Evolutionary conservation across 768 basidiomycete species (phyloP).

Genomic region (Leucocoprinus birnbaumii): DNA sequence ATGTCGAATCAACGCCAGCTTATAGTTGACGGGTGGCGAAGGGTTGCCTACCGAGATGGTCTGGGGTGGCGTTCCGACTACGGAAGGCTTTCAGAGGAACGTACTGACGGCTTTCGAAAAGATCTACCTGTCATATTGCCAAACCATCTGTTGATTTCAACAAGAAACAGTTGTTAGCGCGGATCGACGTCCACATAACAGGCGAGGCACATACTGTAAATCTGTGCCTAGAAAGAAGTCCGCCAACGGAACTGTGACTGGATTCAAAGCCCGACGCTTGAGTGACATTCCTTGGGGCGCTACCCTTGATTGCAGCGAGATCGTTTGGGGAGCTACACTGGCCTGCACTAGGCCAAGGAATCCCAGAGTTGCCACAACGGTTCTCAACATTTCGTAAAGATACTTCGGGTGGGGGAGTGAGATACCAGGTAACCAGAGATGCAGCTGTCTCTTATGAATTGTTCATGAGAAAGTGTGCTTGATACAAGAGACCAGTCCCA

Average conservation of each 20-base stretch:
- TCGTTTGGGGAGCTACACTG: conserved; percentile 26
- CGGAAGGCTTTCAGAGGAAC: neutral
- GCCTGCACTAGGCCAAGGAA: conserved; percentile 4
- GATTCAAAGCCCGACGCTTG: conserved; percentile 33
- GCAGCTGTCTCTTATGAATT: neutral
- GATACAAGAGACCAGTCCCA: neutral
- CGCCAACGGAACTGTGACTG: conserved; percentile 40
- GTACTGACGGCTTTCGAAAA: neutral
- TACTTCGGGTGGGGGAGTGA: neutral
- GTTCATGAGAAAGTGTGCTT: conserved; percentile 2
- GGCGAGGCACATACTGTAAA: conserved; percentile 40
- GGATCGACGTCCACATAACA: neutral
- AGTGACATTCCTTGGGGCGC: conserved; percentile 17
- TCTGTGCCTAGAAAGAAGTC: conserved; percentile 58
- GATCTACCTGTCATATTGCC: conserved; percentile 43
- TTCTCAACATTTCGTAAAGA: conserved; percentile 1
- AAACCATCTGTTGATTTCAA: conserved; percentile 38
- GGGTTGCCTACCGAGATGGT: conserved; percentile 29
- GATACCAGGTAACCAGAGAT: neutral
- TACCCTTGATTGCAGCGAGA: conserved; percentile 25
- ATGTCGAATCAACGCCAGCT: conserved; percentile 8
- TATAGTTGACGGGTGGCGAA: neutral
- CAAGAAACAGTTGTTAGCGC: neutral
- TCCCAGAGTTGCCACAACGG: neutral
- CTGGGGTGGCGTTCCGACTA: conserved; percentile 56